phyloP scores from a whole-genome alignment of 176 grass and related monocot species.

The Melocanna baccifera region DNA sequence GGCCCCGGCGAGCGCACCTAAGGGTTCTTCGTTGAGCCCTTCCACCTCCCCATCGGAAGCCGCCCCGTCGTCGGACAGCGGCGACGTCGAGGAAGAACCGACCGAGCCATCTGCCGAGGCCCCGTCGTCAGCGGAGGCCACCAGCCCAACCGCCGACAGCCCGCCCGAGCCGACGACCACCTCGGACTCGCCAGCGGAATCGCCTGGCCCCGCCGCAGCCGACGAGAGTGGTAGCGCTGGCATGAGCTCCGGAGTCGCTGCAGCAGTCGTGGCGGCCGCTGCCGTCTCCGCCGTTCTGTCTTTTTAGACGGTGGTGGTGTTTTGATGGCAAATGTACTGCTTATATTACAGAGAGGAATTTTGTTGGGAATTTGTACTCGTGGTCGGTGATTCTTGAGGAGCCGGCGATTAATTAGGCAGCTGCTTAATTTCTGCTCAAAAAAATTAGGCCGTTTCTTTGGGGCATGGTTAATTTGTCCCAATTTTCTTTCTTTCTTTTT shows the following conservation, averaged over 20 bases:
- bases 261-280: conserved; percentile 21
- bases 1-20: neutral
- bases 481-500: neutral
- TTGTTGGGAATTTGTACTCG: neutral
- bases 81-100: conserved; percentile 3
- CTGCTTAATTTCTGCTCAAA: neutral
- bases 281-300: conserved; percentile 18
- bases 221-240: conserved; percentile 25
- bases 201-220: conserved; percentile 37
- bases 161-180: conserved; percentile 35
- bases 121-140: neutral
- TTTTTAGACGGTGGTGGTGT: neutral
- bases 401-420: neutral
- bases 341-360: neutral
- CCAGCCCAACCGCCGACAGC: conserved; percentile 25
- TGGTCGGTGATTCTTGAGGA: neutral
- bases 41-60: conserved; percentile 26
- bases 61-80: conserved; percentile 33
- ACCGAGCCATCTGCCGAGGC: neutral
- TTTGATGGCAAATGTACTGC: neutral
- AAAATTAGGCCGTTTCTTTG: neutral
- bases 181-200: conserved; percentile 29
- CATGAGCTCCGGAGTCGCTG: conserved; percentile 16
- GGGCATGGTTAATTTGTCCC: neutral
- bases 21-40: conserved; percentile 19